Conservation (phyloP, 768 basidiomycete species). For the Mrakia gelida region DNA sequence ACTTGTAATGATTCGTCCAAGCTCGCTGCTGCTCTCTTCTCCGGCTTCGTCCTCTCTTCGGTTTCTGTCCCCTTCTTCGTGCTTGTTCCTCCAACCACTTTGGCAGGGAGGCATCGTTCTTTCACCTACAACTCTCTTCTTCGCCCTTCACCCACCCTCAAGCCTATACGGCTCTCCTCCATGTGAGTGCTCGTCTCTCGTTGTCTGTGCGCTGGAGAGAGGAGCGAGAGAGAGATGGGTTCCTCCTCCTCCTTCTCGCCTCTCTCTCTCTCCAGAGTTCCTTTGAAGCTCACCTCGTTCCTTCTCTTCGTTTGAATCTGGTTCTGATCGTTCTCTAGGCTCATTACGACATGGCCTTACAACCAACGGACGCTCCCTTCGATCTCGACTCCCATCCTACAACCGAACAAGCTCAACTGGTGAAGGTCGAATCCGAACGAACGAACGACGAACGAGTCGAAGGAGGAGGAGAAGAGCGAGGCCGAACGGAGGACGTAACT, state of each 20-base stretch:
- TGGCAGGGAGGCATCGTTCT: neutral
- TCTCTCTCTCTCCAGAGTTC: too few relatives aligned
- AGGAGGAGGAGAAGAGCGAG: too few relatives aligned
- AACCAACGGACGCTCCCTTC: neutral
- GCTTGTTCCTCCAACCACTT: neutral
- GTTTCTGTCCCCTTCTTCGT: neutral
- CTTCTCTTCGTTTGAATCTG: too few relatives aligned
- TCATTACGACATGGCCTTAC: neutral
- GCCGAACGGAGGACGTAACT: too few relatives aligned
- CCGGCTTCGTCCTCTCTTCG: too few relatives aligned
- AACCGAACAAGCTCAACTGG: neutral
- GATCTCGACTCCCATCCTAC: neutral
- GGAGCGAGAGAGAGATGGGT: too few relatives aligned
- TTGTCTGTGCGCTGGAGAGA: neutral
- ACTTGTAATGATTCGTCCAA: too few relatives aligned
- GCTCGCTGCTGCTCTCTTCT: neutral
- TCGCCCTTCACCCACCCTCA: neutral
- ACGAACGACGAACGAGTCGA: too few relatives aligned
- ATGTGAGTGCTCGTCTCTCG: neutral
- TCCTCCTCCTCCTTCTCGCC: neutral
- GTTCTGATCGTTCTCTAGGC: neutral
- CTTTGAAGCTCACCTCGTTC: neutral
- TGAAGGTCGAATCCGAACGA: too few relatives aligned
- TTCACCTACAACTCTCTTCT: neutral
- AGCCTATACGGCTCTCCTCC: neutral